Evolutionary conservation across 768 basidiomycete genomes (phyloP).

Genomic region (Boletus rex-veris): DNA sequence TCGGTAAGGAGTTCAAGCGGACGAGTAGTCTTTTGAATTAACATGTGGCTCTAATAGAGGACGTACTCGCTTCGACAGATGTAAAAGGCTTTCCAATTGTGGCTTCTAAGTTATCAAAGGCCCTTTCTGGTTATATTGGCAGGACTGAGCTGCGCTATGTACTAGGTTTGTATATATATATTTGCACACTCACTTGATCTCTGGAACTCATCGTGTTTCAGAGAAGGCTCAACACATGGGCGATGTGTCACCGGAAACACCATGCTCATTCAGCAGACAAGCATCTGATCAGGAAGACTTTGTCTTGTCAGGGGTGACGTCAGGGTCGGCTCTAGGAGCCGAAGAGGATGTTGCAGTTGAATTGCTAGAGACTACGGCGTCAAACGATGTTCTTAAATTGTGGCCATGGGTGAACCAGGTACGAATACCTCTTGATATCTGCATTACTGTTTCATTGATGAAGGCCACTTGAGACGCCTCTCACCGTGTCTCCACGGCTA

Average conservation of each 20-base stretch:
- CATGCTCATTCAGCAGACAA: constrained; percentile 61
- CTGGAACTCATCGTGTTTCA: constrained; percentile 28
- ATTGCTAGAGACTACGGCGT: constrained; percentile 57
- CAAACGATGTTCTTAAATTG: constrained; percentile 58
- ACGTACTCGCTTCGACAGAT: constrained; percentile 61
- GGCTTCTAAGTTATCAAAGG: constrained; percentile 52
- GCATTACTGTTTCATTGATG: background rate
- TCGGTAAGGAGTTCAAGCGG: constrained; percentile 55
- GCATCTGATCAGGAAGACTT: constrained; percentile 52
- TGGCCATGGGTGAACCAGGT: constrained; percentile 98
- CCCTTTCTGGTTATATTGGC: constrained; percentile 84
- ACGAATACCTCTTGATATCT: constrained; percentile 1
- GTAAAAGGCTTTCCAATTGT: constrained; percentile 94
- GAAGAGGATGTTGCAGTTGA: constrained; percentile 70
- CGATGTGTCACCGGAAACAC: constrained; percentile 58
- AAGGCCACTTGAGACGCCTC: constrained; percentile 63
- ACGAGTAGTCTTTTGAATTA: background rate
- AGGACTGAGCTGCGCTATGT: constrained; percentile 83
- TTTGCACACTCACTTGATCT: background rate
- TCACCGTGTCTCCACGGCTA: constrained; percentile 88
- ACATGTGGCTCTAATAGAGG: constrained; percentile 46
- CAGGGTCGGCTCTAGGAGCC: constrained; percentile 51
- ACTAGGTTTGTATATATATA: constrained; percentile 52
- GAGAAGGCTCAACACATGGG: constrained; percentile 70
- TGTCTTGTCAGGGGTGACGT: constrained; percentile 39